A percentile compares a stretch with the other conserved stretches of the same genome.
Evolutionary conservation across 31 red algal genomes (phyloP).

Genomic region (Asparagopsis taxiformis): DNA sequence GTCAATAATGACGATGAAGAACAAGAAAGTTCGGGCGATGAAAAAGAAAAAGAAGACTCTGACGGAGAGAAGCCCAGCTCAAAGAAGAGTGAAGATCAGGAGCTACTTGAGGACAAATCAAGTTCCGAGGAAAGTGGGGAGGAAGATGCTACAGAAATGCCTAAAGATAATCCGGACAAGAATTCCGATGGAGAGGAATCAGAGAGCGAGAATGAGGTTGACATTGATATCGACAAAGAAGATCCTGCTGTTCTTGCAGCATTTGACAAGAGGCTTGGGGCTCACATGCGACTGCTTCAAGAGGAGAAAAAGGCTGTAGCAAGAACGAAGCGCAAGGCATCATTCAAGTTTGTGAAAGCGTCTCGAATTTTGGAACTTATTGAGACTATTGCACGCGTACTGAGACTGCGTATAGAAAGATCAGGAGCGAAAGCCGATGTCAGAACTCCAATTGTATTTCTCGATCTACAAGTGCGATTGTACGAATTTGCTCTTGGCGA

Average conservation of each 20-base stretch:
- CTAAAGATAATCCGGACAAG: neutral
- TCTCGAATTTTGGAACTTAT: conserved; percentile 22
- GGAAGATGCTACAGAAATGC: too few relatives aligned
- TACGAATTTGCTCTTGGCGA: conserved; percentile 46
- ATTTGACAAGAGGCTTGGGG: conserved; percentile 9
- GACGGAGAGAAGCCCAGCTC: too few relatives aligned
- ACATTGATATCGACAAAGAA: conserved; percentile 16
- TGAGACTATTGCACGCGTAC: conserved; percentile 11
- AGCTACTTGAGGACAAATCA: neutral
- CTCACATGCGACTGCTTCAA: conserved; percentile 10
- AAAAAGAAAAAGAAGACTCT: too few relatives aligned
- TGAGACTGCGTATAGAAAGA: conserved; percentile 17
- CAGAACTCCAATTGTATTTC: conserved; percentile 21
- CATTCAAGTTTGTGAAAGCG: neutral
- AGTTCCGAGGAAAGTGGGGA: too few relatives aligned
- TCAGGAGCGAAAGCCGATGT: conserved; percentile 16
- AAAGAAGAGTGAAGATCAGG: too few relatives aligned
- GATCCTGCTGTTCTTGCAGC: conserved; percentile 14
- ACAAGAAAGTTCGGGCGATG: too few relatives aligned
- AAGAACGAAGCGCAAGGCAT: neutral
- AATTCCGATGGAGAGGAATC: neutral
- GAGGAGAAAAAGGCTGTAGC: conserved; percentile 5
- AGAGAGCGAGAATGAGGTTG: conserved; percentile 12
- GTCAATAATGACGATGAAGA: too few relatives aligned
- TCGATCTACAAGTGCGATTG: conserved; percentile 54